Base-by-base conservation (phyloP, 2,329 filamentous ascomycete genomes). In the Fusarium redolens region DNA sequence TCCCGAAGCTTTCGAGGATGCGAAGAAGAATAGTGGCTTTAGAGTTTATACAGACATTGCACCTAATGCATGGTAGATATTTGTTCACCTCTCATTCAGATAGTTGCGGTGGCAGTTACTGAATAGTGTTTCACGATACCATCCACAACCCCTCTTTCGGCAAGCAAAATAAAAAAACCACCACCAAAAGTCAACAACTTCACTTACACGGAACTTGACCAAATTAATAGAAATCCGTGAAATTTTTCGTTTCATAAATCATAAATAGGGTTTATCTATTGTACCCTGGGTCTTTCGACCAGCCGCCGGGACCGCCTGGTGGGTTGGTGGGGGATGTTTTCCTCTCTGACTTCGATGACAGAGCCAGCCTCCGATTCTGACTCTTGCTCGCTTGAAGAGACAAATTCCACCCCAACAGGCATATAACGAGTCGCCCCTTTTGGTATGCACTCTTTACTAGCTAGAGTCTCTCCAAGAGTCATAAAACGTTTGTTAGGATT, bases 401-500 rank as follows among this genome's bases (percentile, higher is more conserved):
- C 22, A 54, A 30, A 40, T 30, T 54, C 17, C 50, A 54, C 50
- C 22, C 15, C 8, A 4, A 54, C 10, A 54, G 35, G 13, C 35
- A 1, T 15, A 30, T 40, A 7, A 18, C 11, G 35, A 54, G 35
- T 40, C 22, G 6, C 22, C 15, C 15, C 35, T 54, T 54, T 35
- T 12, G 33, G 50, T 40, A 54, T 30, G 15, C 8, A 8, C 13
- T 40, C 50, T 41, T 18, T 12, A 40, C 8, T 3, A 54, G 48
- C 65, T 57, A 68, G 30, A 65, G 55, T 45, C 52, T 68, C 60
- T 7, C 33, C 37, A 3, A 63, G 54, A 44, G 57, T 45, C 47
- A 68, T 63, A n/a, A 68, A 68, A 28, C 38, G 47, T n/a, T 30
- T 55, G 33, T 69, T 65, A n/a, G 65, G 65, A 51, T 65, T 69